Evolutionary conservation across 169 alveolate genomes (phyloP), one percentile per base, ranked within the genome.

Genomic region (Plasmodium vinckei): DNA sequence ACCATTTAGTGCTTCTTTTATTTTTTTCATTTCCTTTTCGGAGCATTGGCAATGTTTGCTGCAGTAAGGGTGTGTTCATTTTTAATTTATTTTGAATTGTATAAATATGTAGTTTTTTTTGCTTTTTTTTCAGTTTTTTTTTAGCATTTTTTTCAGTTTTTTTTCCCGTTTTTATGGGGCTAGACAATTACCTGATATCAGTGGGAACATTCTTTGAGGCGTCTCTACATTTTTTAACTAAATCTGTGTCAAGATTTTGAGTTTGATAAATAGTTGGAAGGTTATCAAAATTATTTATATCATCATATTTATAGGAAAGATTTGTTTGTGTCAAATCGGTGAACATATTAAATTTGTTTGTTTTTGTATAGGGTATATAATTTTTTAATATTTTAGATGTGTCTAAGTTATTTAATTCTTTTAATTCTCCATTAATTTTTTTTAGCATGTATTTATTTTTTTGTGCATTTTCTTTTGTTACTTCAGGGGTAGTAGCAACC

Each of bases 321-420:
- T 3, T 6, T 33, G 1, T 33, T 33, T 4, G 6, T 33, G 6
- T 4, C 3, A 67, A 54, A 13, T 27, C 19, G 25, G 65, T 13
- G 5, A 46, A 51, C 2, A 15, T 60, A 59, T 15, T 2, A 51
- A 21, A 13, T 33, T 15, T 10, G 17, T 6, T 60, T n/a, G 27
- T 54, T 56, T 54, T 70, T 12, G 33, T 56, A 82, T 82, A 82
- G 39, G 94, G 84, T 27, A 90, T 86, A 64, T 67, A 87, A 33
- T 73, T 71, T 39, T 44, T 64, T 23, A 73, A 39, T 39, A 42
- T 64, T 7, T 23, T 71, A 3, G 10, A n/a, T 53, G 46, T 67
- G 25, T 73, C 75, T 10, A 59, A 33, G 12, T 47, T n/a, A 33
- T 79, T 47, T 19, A 60, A 33, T 72, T 77, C 73, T 69, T 71